These are phyloP conservation scores for Dioszegia aurantiaca DNA, from an alignment of 768 basidiomycete species.

Conservation along the genomic window DNA sequence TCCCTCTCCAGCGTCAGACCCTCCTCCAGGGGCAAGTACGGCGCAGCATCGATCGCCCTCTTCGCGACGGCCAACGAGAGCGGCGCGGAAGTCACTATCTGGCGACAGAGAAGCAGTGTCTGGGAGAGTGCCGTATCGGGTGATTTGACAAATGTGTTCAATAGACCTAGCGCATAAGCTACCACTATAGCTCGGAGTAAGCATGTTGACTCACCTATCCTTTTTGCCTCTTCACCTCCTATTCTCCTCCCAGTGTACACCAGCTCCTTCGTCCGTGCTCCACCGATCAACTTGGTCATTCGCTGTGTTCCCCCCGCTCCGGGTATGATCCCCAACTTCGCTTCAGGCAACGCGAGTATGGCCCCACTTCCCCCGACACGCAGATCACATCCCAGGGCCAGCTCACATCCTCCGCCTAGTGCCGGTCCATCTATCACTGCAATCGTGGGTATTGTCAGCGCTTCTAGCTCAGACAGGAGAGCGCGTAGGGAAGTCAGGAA, in stretches of 20 bases:
- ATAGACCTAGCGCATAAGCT: slow-evolving; percentile 21
- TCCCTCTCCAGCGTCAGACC: slow-evolving; percentile 89
- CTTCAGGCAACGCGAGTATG: slow-evolving; percentile 88
- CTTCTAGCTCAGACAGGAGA: slow-evolving; percentile 72
- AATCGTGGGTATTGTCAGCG: slow-evolving; percentile 80
- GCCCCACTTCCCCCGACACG: slow-evolving; percentile 67
- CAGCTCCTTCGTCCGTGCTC: slow-evolving; percentile 90
- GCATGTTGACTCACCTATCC: slow-evolving; percentile 25
- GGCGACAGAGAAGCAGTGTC: slow-evolving; percentile 23
- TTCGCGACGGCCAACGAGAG: slow-evolving; percentile 85
- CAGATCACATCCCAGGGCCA: slow-evolving; percentile 83
- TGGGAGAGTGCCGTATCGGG: slow-evolving; percentile 26
- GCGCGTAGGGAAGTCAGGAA: slow-evolving; percentile 75
- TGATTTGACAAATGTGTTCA: slow-evolving; percentile 23
- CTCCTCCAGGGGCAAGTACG: slow-evolving; percentile 73
- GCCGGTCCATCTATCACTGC: slow-evolving; percentile 86
- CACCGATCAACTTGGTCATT: slow-evolving; percentile 76
- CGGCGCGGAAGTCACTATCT: slow-evolving; percentile 59
- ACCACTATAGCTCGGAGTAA: too few relatives aligned
- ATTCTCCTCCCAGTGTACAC: slow-evolving; percentile 80
- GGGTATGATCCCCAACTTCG: slow-evolving; percentile 90
- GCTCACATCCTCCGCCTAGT: slow-evolving; percentile 85
- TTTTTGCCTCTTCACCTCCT: slow-evolving; percentile 72
- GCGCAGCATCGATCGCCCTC: slow-evolving; percentile 73
- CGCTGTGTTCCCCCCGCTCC: slow-evolving; percentile 94